Conservation (phyloP, 768 basidiomycete species). For the Panaeolus papilionaceus region DNA sequence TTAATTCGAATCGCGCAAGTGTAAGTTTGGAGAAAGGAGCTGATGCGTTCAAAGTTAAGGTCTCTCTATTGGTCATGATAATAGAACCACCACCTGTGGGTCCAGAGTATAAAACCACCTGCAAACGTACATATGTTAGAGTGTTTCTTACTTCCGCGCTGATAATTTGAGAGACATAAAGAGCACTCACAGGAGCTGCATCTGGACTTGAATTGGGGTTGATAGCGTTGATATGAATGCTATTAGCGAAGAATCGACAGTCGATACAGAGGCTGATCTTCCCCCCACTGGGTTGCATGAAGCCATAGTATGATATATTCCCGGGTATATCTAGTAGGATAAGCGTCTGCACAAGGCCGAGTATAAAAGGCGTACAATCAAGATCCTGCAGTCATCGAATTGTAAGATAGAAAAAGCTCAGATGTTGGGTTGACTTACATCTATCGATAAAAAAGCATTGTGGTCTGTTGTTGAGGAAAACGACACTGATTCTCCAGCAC, state of each 20-base stretch:
- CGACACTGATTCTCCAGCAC: not conserved
- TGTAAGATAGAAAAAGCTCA: too few relatives aligned
- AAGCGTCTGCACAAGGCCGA: too few relatives aligned
- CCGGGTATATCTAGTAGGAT: not conserved
- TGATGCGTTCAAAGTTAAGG: not conserved
- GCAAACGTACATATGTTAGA: not conserved
- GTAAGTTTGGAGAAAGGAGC: not conserved
- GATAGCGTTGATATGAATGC: not conserved
- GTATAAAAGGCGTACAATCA: too few relatives aligned
- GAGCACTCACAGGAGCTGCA: not conserved
- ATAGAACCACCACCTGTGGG: not conserved
- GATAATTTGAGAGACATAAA: too few relatives aligned
- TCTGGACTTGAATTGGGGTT: not conserved
- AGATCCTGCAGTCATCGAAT: too few relatives aligned
- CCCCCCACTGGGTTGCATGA: not conserved
- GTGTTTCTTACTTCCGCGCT: not conserved
- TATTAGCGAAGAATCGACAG: not conserved
- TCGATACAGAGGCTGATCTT: not conserved
- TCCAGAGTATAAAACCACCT: not conserved
- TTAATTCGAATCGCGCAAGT: not conserved
- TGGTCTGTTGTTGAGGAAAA: not conserved
- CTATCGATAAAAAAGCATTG: too few relatives aligned
- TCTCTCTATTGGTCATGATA: not conserved
- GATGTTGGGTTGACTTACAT: too few relatives aligned
- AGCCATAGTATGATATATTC: not conserved